Evolutionary conservation across 306 rosid genomes (phyloP).

Genomic region (Acacia crassicarpa): DNA sequence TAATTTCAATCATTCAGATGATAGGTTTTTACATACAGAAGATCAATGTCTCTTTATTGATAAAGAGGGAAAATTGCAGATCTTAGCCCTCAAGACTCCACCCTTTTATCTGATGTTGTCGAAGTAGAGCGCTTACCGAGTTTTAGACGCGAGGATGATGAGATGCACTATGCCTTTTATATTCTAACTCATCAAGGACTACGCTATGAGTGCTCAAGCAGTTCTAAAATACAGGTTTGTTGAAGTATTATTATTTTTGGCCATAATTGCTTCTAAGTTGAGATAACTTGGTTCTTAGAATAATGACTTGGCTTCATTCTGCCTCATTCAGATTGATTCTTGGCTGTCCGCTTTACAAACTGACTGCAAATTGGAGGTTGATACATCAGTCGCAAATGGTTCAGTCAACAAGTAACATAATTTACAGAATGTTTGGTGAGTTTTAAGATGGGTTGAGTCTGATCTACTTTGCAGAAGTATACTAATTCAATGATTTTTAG

Average conservation of each 20-base stretch:
- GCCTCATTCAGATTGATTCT: constrained; percentile 59
- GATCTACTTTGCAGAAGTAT: constrained; percentile 27
- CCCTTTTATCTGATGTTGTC: constrained; percentile 59
- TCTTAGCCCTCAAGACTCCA: constrained; percentile 46
- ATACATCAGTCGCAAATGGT: constrained; percentile 38
- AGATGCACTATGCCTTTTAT: constrained; percentile 58
- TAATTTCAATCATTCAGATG: constrained; percentile 20
- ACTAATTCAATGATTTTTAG: constrained; percentile 8
- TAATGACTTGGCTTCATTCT: not conserved
- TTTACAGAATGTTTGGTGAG: constrained; percentile 28
- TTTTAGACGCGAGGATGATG: constrained; percentile 63
- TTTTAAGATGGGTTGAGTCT: constrained; percentile 36
- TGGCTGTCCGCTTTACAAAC: constrained; percentile 67
- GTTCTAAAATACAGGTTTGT: constrained; percentile 75
- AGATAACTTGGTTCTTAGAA: not conserved
- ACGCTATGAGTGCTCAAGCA: constrained; percentile 82
- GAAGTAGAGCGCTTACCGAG: constrained; percentile 71
- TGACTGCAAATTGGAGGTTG: constrained; percentile 59
- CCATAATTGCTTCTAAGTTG: constrained; percentile 26
- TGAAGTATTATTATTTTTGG: not conserved
- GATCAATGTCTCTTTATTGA: constrained; percentile 21
- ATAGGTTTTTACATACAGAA: constrained; percentile 6
- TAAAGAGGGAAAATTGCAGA: constrained; percentile 34
- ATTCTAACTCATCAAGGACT: constrained; percentile 75
- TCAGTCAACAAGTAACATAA: constrained; percentile 28